Evolutionary conservation across 768 basidiomycete species (phyloP).

Genomic region (Rhizopogon vulgaris): DNA sequence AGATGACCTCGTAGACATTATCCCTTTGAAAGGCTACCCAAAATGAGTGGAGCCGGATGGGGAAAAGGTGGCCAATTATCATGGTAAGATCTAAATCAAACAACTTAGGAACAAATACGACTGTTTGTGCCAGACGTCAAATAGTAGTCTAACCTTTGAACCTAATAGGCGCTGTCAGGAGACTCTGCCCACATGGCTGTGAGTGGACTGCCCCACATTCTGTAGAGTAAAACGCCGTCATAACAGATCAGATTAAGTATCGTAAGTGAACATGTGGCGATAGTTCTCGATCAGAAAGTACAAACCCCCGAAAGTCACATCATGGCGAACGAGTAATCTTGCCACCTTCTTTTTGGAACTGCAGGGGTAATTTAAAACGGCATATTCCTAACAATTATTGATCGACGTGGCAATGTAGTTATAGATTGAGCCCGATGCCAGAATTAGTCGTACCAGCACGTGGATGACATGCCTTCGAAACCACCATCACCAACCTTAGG

Average conservation of each 20-base stretch:
- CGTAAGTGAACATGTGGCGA: background rate
- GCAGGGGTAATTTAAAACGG: background rate
- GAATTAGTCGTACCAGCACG: conserved; percentile 23
- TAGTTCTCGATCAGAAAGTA: background rate
- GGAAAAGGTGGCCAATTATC: background rate
- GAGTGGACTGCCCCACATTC: background rate
- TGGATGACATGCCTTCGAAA: conserved; percentile 32
- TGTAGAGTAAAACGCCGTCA: background rate
- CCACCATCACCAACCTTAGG: conserved; percentile 48
- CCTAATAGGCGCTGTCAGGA: background rate
- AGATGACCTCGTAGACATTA: too few relatives aligned
- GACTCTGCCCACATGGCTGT: background rate
- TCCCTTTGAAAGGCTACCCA: too few relatives aligned
- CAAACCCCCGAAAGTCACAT: background rate
- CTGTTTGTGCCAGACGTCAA: too few relatives aligned
- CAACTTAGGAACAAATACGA: background rate
- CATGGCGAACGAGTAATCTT: background rate
- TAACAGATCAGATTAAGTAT: background rate
- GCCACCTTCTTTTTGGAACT: conserved; percentile 26
- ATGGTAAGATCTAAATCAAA: too few relatives aligned
- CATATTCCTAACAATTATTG: background rate
- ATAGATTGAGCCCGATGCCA: conserved; percentile 7
- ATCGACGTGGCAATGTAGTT: background rate
- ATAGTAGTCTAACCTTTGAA: background rate
- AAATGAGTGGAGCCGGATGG: background rate